Evolutionary conservation across 116 monocot genomes (phyloP).

Genomic region (Zostera marina): DNA sequence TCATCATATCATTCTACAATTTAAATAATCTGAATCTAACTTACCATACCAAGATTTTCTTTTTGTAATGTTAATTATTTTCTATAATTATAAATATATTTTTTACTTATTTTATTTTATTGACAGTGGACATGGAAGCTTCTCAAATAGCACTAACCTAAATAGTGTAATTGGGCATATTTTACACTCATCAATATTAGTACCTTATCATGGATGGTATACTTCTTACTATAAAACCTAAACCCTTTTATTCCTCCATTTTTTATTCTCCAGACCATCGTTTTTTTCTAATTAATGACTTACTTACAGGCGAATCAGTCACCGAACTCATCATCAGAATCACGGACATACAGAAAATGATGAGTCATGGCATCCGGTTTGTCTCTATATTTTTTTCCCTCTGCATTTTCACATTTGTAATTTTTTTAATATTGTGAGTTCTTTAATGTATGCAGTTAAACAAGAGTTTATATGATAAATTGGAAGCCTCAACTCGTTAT

Average conservation of each 20-base stretch:
- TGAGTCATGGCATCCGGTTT: constrained; percentile 89
- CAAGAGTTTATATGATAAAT: constrained; percentile 36
- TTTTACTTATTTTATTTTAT: not conserved
- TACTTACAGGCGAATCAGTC: constrained; percentile 75
- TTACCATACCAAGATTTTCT: not conserved
- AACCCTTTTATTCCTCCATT: not conserved
- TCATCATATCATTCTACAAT: not conserved
- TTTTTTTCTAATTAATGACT: not conserved
- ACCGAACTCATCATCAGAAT: constrained; percentile 91
- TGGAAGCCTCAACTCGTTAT: constrained; percentile 26
- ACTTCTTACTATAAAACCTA: not conserved
- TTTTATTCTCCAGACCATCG: not conserved
- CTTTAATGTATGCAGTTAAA: constrained; percentile 32
- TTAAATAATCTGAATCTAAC: not conserved
- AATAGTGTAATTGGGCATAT: constrained; percentile 82
- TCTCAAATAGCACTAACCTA: constrained; percentile 51
- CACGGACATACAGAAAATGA: constrained; percentile 91
- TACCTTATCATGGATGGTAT: constrained; percentile 94
- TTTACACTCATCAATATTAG: constrained; percentile 76
- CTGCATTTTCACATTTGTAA: not conserved
- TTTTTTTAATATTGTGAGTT: not conserved
- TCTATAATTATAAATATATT: not conserved
- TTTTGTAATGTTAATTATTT: not conserved
- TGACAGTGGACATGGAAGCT: constrained; percentile 87
- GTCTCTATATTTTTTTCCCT: constrained; percentile 4